Percentiles rank a stretch among this genome's conserved stretches.
These are phyloP conservation scores for Knoxia roxburghii DNA, from an alignment of 257 asterid species.

Conservation along the genomic window DNA sequence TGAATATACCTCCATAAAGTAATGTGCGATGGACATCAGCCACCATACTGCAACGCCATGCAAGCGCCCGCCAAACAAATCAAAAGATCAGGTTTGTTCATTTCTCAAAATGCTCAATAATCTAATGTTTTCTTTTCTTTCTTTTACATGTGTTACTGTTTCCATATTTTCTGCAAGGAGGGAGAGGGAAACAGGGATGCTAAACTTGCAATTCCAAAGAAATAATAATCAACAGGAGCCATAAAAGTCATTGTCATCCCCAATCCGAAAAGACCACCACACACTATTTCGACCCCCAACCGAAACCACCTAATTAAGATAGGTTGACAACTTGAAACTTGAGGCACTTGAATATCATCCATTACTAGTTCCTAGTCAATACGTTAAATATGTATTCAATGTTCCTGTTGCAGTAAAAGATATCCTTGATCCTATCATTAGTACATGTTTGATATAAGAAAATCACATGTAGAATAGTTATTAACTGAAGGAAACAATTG, in stretches of 20 bases:
- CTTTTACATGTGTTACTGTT: too few species aligned
- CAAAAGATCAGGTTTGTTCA: neutral
- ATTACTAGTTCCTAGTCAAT: neutral
- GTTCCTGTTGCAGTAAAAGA: neutral
- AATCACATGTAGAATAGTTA: too few species aligned
- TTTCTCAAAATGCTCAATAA: neutral
- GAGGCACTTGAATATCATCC: neutral
- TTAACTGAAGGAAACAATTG: too few species aligned
- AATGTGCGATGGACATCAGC: slow-evolving; percentile 99
- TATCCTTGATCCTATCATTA: neutral
- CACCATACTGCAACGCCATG: slow-evolving; percentile 65
- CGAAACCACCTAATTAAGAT: neutral
- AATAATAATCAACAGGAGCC: neutral
- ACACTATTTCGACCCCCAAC: neutral
- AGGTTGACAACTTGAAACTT: neutral
- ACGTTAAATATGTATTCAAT: neutral
- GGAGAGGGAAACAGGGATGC: neutral
- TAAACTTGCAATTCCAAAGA: neutral
- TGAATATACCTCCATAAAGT: slow-evolving; percentile 92
- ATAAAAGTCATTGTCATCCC: too few species aligned
- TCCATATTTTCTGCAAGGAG: neutral
- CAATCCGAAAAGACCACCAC: too few species aligned
- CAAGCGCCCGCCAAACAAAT: neutral
- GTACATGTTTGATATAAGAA: neutral
- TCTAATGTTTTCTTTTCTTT: too few species aligned